A percentile compares a stretch with the other conserved stretches of the same genome.
phyloP scores from a whole-genome alignment of 2,329 filamentous ascomycete genomes.

The Dryadomyces quercus-mongolicae region DNA sequence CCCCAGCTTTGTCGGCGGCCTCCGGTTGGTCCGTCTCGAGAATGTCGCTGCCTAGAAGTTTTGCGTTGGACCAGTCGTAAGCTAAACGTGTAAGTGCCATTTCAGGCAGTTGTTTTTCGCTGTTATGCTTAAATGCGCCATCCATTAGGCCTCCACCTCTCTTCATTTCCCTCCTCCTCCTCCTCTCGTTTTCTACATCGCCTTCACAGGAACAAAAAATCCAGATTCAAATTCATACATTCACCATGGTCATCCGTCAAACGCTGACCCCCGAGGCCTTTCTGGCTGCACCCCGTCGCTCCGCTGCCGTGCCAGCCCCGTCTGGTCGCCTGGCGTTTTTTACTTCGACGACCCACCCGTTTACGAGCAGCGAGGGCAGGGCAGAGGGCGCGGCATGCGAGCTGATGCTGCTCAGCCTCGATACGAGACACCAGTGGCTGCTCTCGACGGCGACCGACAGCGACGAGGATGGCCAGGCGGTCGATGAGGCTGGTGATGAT shows the following conservation, averaged over 20 bases:
- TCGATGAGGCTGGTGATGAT: slow-evolving; percentile 14
- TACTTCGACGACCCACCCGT: slow-evolving; percentile 21
- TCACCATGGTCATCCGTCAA: slow-evolving; percentile 11
- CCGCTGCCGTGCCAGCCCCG: slow-evolving; percentile 22
- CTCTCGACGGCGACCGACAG: background rate
- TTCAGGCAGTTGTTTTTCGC: background rate
- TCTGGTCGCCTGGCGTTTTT: slow-evolving; percentile 25
- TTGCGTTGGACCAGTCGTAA: background rate
- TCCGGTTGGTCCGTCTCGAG: background rate
- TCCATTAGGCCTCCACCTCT: background rate
- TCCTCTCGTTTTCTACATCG: background rate
- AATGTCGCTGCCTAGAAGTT: slow-evolving; percentile 2
- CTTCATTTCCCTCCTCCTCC: background rate
- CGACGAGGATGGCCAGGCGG: background rate
- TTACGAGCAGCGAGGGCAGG: slow-evolving; percentile 12
- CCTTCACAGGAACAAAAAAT: background rate
- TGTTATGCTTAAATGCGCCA: background rate
- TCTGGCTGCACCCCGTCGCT: slow-evolving; percentile 12
- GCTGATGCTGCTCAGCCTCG: slow-evolving; percentile 22
- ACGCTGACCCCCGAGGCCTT: slow-evolving; percentile 14
- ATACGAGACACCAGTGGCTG: slow-evolving; percentile 15
- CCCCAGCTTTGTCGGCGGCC: background rate
- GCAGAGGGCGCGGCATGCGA: slow-evolving; percentile 17
- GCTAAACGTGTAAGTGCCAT: background rate
- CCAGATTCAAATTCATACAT: background rate